phyloP scores from a whole-genome alignment of 345 rosid genomes.

The Arabis hirsuta region DNA sequence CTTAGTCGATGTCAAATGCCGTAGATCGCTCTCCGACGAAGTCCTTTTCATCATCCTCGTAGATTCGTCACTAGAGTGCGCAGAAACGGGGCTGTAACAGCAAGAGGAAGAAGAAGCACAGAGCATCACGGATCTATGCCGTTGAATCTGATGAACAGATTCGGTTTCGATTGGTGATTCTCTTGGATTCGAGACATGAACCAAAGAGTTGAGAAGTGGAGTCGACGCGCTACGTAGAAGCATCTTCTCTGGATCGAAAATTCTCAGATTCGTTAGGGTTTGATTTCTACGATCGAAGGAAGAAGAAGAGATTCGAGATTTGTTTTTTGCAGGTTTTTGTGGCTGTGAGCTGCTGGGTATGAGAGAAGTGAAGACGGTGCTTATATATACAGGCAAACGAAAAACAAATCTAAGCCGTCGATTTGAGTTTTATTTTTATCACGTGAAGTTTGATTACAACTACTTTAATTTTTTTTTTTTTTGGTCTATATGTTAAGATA shows the following conservation, averaged over 20 bases:
- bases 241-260: slow-evolving; percentile 43
- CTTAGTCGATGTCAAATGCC: slow-evolving; percentile 45
- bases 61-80: slow-evolving; percentile 40
- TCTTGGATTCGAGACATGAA: slow-evolving; percentile 46
- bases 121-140: slow-evolving; percentile 44
- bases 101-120: slow-evolving; percentile 49
- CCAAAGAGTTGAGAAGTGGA: slow-evolving; percentile 68
- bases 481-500: too few relatives aligned
- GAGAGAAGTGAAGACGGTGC: slow-evolving; percentile 25
- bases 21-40: slow-evolving; percentile 64
- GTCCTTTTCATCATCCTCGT: slow-evolving; percentile 53
- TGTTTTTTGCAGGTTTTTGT: not conserved
- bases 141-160: slow-evolving; percentile 42
- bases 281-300: not conserved
- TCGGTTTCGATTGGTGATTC: slow-evolving; percentile 57
- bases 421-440: slow-evolving; percentile 19
- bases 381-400: slow-evolving; percentile 2
- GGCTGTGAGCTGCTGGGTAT: not conserved
- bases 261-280: not conserved
- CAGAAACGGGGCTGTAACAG: slow-evolving; percentile 46
- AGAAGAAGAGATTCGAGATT: slow-evolving; percentile 21
- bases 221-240: slow-evolving; percentile 79
- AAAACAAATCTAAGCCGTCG: slow-evolving; percentile 30
- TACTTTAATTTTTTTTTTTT: not conserved
- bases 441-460: slow-evolving; percentile 11